Base-by-base conservation (phyloP, 768 basidiomycete species). In the Russula sp. region DNA sequence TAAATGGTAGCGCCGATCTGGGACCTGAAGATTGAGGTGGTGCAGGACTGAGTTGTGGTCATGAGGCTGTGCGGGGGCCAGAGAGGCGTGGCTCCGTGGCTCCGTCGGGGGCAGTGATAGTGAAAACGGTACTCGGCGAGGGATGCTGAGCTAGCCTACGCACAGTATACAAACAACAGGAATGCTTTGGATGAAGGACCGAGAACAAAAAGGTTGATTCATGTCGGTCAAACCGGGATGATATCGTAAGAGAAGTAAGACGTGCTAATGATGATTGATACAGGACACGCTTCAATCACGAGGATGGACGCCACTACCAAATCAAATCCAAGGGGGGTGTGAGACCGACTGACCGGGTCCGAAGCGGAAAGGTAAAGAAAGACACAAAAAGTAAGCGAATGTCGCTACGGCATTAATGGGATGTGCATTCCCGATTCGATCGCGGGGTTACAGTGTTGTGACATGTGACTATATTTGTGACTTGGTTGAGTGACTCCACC, bases 401-500 rank as follows among this genome's bases (percentile, higher is more conserved):
- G 52, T 53, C 52, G 52, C 45, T 27, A 39, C 57, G 39, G 49
- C 48, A 55, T 40, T 27, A 34, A n/a, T 52, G 55, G 56, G 31
- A 39, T 55, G 58, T 10, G 39, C 1, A 44, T 22, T 14, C 47
- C 61, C 48, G 61, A 62, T 55, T 51, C 54, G 47, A 64, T 64
- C 64, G 70, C 57, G 51, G 60, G 51, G 62, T 59, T 63, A 55
- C 44, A 16, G 6, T 18, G 7, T n/a, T 7, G 57, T 47, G 56
- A 63, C 39, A 2, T 10, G 62, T 63, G 55, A 64, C 66, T 31
- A 8, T 31, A 8, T 18, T 51, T 64, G 70, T 49, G 69, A 74
- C 64, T 73, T 73, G n/a, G 78, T 58, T 51, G 75, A 45, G 72
- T 59, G 51, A 72, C 75, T 53, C 73, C 69, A 55, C 68, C 73